These are phyloP conservation scores for Diaporthe helianthi DNA, from an alignment of 2,329 filamentous ascomycete genomes.

Conservation along the genomic window DNA sequence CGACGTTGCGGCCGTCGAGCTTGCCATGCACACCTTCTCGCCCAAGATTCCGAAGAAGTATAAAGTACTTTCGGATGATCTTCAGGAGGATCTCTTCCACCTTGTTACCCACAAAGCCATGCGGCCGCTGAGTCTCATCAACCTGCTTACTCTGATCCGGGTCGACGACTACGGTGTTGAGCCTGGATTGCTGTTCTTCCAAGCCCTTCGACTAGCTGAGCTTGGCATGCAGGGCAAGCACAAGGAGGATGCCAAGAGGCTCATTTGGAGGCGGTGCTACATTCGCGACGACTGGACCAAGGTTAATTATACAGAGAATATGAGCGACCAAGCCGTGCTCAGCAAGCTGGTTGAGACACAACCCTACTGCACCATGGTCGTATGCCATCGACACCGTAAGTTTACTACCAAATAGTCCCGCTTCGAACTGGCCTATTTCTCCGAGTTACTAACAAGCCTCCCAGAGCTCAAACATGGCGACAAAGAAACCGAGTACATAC, in stretches of 20 bases:
- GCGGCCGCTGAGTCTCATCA: constrained; percentile 69
- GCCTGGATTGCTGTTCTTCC: constrained; percentile 74
- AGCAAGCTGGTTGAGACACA: constrained; percentile 69
- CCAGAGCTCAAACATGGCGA: constrained; percentile 44
- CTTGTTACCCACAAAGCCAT: constrained; percentile 77
- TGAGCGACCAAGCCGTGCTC: constrained; percentile 73
- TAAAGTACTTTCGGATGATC: constrained; percentile 71
- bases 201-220: constrained; percentile 70
- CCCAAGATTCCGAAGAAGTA: constrained; percentile 62
- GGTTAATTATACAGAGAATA: constrained; percentile 79
- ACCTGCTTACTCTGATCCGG: constrained; percentile 78
- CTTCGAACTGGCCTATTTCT: background rate
- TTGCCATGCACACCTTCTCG: constrained; percentile 75
- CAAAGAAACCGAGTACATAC: constrained; percentile 51
- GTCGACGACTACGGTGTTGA: constrained; percentile 58
- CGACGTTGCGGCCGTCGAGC: constrained; percentile 75
- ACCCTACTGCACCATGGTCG: constrained; percentile 70
- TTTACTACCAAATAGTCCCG: constrained; percentile 33
- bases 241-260: constrained; percentile 62
- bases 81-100: constrained; percentile 73
- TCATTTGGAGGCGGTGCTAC: constrained; percentile 88
- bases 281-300: constrained; percentile 84
- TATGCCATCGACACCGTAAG: constrained; percentile 71
- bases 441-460: constrained; percentile 42
- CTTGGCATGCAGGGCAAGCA: constrained; percentile 62